Evolutionary conservation across 768 basidiomycete genomes (phyloP), one percentile per base, ranked within the genome.

Genomic region (Ramaria rubella): DNA sequence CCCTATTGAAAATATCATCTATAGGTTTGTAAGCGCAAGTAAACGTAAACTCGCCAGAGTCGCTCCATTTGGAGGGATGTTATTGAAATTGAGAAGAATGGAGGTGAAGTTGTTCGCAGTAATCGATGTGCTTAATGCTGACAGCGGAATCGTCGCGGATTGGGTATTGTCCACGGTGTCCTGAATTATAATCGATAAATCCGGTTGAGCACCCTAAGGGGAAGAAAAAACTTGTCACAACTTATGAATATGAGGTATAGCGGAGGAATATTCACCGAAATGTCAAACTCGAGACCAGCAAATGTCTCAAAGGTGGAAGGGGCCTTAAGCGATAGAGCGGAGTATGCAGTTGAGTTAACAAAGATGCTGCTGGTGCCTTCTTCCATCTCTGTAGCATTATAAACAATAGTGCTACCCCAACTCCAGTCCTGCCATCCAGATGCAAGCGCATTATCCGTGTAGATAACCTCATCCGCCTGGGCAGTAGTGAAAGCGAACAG

Each of bases 391-490:
- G 76, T 78, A 7, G 77, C 75, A 19, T 68, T 74, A 55, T 69
- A 78, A 64, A 75, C 62, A 50, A 78, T 67, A 30, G 63, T 68
- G 36, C 69, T 73, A 57, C 73, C 68, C 78, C 78, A 80, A 58
- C 75, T 75, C 78, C 78, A 80, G 65, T 80, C 69, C 56, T 80
- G 72, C 77, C 78, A 79, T 17, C 74, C 75, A 24, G 68, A 59
- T 19, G 73, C 69, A 38, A 80, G 73, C 23, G 67, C 65, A 44
- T 61, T 62, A 63, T 78, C 76, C 11, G 69, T 69, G 61, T 78
- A 79, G 52, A 78, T 68, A 42, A 63, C 55, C 40, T 75, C 62
- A 65, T 79, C 76, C 15, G 70, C 70, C 15, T 46, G 38, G 33
- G 52, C 54, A 29, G 36, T 33, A 30, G 59, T 31, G 24, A 45